Base-by-base conservation (phyloP, 2,329 filamentous ascomycete species). In the Parafenestella ontariensis region DNA sequence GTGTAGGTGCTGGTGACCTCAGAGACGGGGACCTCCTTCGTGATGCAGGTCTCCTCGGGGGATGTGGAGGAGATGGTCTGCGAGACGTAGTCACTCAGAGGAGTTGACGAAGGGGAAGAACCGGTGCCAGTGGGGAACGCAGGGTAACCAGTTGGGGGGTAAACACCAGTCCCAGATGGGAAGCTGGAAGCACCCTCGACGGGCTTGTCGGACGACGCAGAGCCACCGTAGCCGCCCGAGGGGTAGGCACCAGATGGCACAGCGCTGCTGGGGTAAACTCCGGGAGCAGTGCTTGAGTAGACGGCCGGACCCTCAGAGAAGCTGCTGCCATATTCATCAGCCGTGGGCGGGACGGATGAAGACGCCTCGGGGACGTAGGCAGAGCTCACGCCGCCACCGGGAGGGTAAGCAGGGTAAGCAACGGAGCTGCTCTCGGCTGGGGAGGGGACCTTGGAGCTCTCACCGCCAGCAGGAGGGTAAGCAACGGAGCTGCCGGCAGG, bases 31-130 rank as follows among this genome's bases (percentile, higher is more conserved):
- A 54, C 54, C 39, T 55, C 41, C 58, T 48, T 66, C 56, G 58
- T 61, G 24, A 50, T 58, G 11, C 59, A 55, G 40, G 47, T 54
- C 13, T 61, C 52, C 55, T 61, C 54, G 41, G 58, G 13, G 68
- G 64, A 76, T 66, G 64, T 74, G 72, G 52, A 78, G 74, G 76
- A 80, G 68, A 79, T 75, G 54, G 74, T 76, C 43, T 75, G 77
- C 57, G 75, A 76, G 51, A 75, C 73, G 52, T 64, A 46, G 53
- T 70, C 68, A 49, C 72, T 76, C 53, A 76, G 70, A 46, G 73
- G 64, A 53, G 77, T 76, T 23, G 78, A 59, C 56, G 70, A 70
- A 49, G 60, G 57, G 37, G 46, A 56, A 37, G 79, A 75, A 23
- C 78, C 59, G 40, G 60, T 65, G 59, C 67, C 68, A 11, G 61